Evolutionary conservation across 495 filamentous ascomycete genomes (phyloP), one percentile per base, ranked within the genome.

Genomic region (Aspergillus carlsbadensis): DNA sequence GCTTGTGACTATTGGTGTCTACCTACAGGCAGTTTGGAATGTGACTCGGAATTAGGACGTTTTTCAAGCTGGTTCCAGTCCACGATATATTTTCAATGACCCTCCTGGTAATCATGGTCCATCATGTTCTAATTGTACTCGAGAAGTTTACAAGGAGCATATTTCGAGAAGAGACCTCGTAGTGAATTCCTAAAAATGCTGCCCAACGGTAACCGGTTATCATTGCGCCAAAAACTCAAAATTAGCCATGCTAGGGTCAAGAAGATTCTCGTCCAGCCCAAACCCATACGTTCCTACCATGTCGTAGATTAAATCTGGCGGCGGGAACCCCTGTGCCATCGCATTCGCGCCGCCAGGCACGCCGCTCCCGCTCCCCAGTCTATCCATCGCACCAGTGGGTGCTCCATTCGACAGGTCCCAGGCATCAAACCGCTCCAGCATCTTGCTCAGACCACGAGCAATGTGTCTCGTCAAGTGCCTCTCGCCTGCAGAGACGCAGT

Each of bases 401-500:
- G 24, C 52, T 26, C 54, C 61, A 43, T 57, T 42, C 66, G 69
- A 71, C 21, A 67, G 61, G 45, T 78, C 75, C 75, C 75, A 78
- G 1, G 74, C 66, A 58, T 78, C 72, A 43, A 77, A 78, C 0
- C 74, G 74, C 50, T 76, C 75, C 2, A 78, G 57, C 73, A 78
- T 81, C 58, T 82, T 82, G 57, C 79, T 73, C 34, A 82, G 60
- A 0, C 80, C 80, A 14, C 71, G 75, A 21, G 79, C 79, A 57
- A 82, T 78, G 51, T 81, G 78, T 36, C 77, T 70, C 7, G 80
- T 80, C 40, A 82, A 68, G 57, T 82, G 80, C 48, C 76, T 69
- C 52, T 81, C 79, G 15, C 79, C 78, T 6, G 77, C 78, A 29
- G 70, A 75, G 40, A 79, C 77, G 51, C 78, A 80, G 47, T 78